Base-by-base conservation (phyloP, 2,329 filamentous ascomycete genomes). In the Colletotrichum neosansevieriae region DNA sequence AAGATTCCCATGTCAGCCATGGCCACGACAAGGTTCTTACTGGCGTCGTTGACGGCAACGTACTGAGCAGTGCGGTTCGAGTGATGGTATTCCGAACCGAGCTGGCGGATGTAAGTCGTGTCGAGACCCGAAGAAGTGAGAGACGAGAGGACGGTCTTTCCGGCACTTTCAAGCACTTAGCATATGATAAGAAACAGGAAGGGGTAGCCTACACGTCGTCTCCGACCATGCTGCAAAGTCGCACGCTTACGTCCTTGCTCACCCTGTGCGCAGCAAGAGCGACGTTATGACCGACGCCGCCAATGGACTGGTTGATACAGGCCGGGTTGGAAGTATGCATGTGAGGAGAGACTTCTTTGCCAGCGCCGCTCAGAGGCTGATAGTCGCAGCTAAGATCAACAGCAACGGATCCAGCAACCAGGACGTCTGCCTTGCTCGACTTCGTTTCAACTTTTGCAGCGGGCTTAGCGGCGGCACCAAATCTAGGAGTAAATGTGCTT, bases 1-100 rank as follows among this genome's bases (percentile, higher is more conserved):
- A 97, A 88, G 73, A 97, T 95, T 63, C 85, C 88, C 94, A 98
- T 98, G 76, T 98, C 96, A 4, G 95, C 94, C 93, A 98, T 97
- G 51, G 94, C 95, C 71, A 98, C 80, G n/a, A 94, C 86, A 2
- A 99, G 87, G 71, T 94, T 92, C 78, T 94, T 97, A 68, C 91
- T 88, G 0, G 84, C 84, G 75, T 97, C 92, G 76, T 98, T 99
- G 71, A 98, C 84, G 15, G 95, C 92, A 3, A 98, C 88, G 77
- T 98, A 98, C 77, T 98, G 94, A 0, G 94, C 94, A 2, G 95
- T 98, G 63, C 92, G 87, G 36, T 84, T 85, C 1, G 85, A 84
- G 3, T 83, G 83, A 21, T 78, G 80, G 68, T 82, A 81, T 49
- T 84, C 78, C 15, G 79, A 80, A 13, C 80, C 79, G 4, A 92